These are phyloP conservation scores for Neonectria neomacrospora DNA, from an alignment of 2,329 filamentous ascomycete species.

Conservation along the genomic window DNA sequence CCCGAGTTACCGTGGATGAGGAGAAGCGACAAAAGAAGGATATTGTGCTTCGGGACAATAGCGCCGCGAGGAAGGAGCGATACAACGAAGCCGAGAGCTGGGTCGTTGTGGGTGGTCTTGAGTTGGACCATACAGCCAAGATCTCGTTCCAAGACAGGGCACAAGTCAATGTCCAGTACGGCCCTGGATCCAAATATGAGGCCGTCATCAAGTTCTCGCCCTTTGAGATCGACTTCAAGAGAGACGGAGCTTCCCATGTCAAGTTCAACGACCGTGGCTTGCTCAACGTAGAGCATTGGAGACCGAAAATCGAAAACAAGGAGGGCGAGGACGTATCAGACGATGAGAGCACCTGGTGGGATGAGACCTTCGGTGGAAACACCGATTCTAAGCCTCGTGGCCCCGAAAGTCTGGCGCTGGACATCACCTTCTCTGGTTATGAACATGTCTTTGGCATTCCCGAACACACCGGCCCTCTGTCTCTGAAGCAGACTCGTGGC, in stretches of 20 bases:
- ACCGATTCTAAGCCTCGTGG: conserved; percentile 96
- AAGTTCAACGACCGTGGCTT: conserved; percentile 91
- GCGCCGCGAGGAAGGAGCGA: conserved; percentile 86
- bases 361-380: conserved; percentile 94
- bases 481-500: conserved; percentile 89
- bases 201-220: conserved; percentile 86
- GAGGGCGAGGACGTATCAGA: conserved; percentile 68
- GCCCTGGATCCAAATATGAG: conserved; percentile 79
- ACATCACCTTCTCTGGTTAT: conserved; percentile 93
- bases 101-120: conserved; percentile 84
- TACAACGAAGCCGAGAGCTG: conserved; percentile 93
- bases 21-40: conserved; percentile 89
- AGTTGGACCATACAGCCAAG: conserved; percentile 76
- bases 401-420: conserved; percentile 89
- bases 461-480: conserved; percentile 89
- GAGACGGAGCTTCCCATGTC: conserved; percentile 83
- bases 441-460: conserved; percentile 94
- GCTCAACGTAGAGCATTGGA: conserved; percentile 96
- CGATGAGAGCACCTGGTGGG: conserved; percentile 96
- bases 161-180: conserved; percentile 82
- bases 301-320: conserved; percentile 79
- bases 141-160: conserved; percentile 72
- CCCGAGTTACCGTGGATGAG: conserved; percentile 90
- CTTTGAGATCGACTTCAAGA: conserved; percentile 86
- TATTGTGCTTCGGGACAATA: conserved; percentile 86